A percentile compares a stretch with the other conserved stretches of the same genome.
phyloP scores from a whole-genome alignment of 345 rosid species.

The Syzygium aqueum region DNA sequence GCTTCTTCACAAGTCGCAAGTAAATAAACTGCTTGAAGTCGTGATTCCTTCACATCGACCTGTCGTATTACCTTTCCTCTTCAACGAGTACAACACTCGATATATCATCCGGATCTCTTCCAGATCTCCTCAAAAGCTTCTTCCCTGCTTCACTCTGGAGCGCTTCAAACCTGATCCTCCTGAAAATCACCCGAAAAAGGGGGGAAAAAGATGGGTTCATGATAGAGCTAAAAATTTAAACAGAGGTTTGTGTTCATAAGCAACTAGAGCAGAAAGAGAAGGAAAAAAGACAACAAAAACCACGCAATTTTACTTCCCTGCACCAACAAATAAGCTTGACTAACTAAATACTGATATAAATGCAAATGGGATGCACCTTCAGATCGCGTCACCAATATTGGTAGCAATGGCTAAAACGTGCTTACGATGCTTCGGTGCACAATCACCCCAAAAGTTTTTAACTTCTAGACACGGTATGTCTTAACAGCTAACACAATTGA shows the following conservation, averaged over 20 bases:
- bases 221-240: neutral
- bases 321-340: neutral
- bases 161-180: conserved; percentile 81
- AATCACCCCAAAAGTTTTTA: neutral
- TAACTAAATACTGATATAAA: neutral
- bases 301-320: neutral
- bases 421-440: neutral
- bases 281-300: neutral
- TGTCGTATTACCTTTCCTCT: conserved; percentile 38
- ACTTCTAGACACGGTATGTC: neutral
- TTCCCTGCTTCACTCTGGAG: conserved; percentile 83
- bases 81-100: conserved; percentile 88
- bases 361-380: neutral
- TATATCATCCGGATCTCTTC: conserved; percentile 93
- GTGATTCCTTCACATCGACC: neutral
- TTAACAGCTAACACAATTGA: neutral
- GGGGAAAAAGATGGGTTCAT: neutral
- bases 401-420: neutral
- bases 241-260: rapidly evolving
- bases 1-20: neutral
- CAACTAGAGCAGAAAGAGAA: neutral
- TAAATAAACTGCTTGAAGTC: neutral
- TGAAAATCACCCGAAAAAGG: conserved; percentile 2
- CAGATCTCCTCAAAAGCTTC: conserved; percentile 67
- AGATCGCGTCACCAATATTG: neutral